Percentiles rank a stretch among this genome's conserved stretches.
Conservation (phyloP, 2,329 filamentous ascomycete species). For the Diplodia scrobiculata region DNA sequence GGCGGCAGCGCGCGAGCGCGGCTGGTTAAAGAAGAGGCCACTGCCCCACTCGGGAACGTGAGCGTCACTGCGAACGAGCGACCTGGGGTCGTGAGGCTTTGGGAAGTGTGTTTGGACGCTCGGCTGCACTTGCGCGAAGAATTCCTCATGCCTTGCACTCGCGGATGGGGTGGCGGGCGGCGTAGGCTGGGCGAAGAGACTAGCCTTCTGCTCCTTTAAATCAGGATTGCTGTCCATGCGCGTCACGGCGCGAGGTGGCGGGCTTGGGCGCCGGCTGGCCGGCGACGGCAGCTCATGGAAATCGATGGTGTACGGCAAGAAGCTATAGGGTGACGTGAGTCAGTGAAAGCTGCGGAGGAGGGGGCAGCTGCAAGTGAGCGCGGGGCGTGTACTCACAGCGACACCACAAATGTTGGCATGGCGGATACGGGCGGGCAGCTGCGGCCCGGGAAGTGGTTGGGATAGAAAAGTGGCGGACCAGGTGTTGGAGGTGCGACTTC, state of each 20-base stretch:
- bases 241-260: conserved; percentile 38
- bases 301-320: conserved; percentile 88
- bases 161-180: conserved; percentile 49
- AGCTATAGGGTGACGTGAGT: conserved; percentile 57
- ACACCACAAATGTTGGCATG: conserved; percentile 64
- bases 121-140: conserved; percentile 49
- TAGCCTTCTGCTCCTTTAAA: conserved; percentile 41
- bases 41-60: conserved; percentile 75
- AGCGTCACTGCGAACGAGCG: conserved; percentile 70
- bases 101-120: conserved; percentile 58
- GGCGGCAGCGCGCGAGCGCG: conserved; percentile 71
- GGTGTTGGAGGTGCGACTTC: conserved; percentile 1
- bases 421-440: conserved; percentile 25
- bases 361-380: conserved; percentile 28
- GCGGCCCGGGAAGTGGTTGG: not conserved
- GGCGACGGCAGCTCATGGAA: conserved; percentile 67
- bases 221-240: conserved; percentile 52
- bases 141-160: conserved; percentile 46
- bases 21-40: conserved; percentile 64
- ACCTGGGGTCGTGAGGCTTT: conserved; percentile 51
- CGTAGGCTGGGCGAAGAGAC: conserved; percentile 45
- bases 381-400: conserved; percentile 54
- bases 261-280: conserved; percentile 34
- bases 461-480: conserved; percentile 1
- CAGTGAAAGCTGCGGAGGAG: not conserved